Evolutionary conservation across 2,329 filamentous ascomycete genomes (phyloP), one percentile per base, ranked within the genome.

Genomic region (Pestalotiopsis sp.): DNA sequence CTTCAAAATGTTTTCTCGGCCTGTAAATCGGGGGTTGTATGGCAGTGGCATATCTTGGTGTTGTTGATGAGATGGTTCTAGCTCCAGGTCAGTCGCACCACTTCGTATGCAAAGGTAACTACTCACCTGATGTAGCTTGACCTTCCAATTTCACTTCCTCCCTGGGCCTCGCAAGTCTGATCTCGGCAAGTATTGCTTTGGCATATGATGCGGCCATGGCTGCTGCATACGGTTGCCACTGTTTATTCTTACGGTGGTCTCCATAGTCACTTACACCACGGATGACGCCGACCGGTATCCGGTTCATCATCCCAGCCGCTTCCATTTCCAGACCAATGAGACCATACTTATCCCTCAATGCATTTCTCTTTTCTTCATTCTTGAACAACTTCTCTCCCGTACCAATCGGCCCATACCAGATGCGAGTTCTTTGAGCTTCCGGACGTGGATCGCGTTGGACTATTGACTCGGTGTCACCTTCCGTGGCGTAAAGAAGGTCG

Each of bases 211-310:
- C 76, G 23, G 78, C 77, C 71, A 76, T 77, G 1, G 77, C 77
- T 3, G 80, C 77, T 0, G 79, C 79, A 66, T 79, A 81, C 1
- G 75, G 76, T 17, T 80, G 76, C 79, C 78, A 81, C 1, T 73
- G 67, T 45, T 78, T 76, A 41, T 77, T 79, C 58, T 80, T 80
- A 23, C 77, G 73, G 23, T 69, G 62, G 62, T 80, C 78, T 0
- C 67, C 77, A 31, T 81, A 81, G 64, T 81, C 76, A 63, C 77
- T 80, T 5, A 78, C 77, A 0, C 77, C 78, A 31, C 76, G 73
- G 5, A 81, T 75, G 0, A 80, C 77, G 0, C 74, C 75, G 0
- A 77, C 76, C 0, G 78, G 75, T 27, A 81, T 76, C 3, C 68
- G 69, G 20, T 80, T 78, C 76, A 79, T 78, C 0, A 70, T 75